Evolutionary conservation across 495 filamentous ascomycete genomes (phyloP).

Genomic region (Aspergillus avenaceus): DNA sequence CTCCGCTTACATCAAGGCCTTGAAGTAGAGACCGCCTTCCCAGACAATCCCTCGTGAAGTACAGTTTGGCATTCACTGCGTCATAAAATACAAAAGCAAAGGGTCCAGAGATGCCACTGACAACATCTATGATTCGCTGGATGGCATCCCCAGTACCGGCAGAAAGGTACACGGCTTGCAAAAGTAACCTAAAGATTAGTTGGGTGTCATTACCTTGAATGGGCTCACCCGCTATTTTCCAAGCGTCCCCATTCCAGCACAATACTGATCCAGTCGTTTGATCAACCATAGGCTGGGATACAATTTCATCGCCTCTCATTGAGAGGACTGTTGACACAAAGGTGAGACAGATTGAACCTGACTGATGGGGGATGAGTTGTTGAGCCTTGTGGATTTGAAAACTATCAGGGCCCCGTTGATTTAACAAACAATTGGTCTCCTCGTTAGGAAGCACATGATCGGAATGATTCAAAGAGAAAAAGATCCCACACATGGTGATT

Average conservation of each 20-base stretch:
- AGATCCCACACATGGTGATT: conserved; percentile 62
- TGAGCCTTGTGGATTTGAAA: conserved; percentile 28
- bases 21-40: conserved; percentile 78
- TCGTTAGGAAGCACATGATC: conserved; percentile 28
- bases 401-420: conserved; percentile 55
- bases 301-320: conserved; percentile 68
- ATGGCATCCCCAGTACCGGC: conserved; percentile 11
- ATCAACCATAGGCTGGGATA: conserved; percentile 70
- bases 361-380: conserved; percentile 12
- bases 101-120: conserved; percentile 71
- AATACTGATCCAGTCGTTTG: conserved; percentile 60
- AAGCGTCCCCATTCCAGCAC: conserved; percentile 99
- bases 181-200: conserved; percentile 60
- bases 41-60: conserved; percentile 80
- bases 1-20: conserved; percentile 37
- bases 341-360: conserved; percentile 37
- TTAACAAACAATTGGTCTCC: conserved; percentile 40
- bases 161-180: conserved; percentile 33
- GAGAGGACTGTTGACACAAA: conserved; percentile 84
- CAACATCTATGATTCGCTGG: conserved; percentile 43
- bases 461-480: conserved; percentile 47
- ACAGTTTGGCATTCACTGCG: conserved; percentile 52
- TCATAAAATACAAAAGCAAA: conserved; percentile 93
- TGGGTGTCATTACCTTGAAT: conserved; percentile 75
- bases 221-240: conserved; percentile 58